Conservation (phyloP, 805 yeast genomes). For the Candida tammaniensis region DNA sequence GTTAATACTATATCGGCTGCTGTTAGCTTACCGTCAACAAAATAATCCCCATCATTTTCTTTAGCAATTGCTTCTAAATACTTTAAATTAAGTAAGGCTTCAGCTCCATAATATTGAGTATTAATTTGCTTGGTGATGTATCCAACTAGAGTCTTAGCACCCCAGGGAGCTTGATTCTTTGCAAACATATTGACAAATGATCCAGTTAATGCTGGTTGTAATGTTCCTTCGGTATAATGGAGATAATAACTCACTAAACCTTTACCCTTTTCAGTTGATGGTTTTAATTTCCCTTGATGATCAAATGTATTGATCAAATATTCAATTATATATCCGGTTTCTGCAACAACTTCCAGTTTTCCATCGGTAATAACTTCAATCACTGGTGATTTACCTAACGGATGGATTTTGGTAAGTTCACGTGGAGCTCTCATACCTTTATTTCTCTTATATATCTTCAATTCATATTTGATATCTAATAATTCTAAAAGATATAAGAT, state of each 20-base stretch:
- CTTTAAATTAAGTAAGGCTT: conserved; percentile 20
- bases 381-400: conserved; percentile 36
- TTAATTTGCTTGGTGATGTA: conserved; percentile 22
- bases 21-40: conserved; percentile 50
- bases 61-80: conserved; percentile 29
- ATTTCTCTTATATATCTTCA: conserved; percentile 27
- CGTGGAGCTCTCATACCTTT: conserved; percentile 29
- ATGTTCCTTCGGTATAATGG: conserved; percentile 61
- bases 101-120: conserved; percentile 23
- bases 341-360: conserved; percentile 38
- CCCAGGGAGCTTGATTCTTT: conserved; percentile 25
- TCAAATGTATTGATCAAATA: conserved; percentile 54
- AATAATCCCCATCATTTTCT: conserved; percentile 27
- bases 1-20: conserved; percentile 56
- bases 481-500: conserved; percentile 38
- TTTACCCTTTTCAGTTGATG: conserved; percentile 36
- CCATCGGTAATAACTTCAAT: conserved; percentile 25
- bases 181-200: conserved; percentile 29
- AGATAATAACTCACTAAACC: conserved; percentile 49
- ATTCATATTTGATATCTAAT: conserved; percentile 29
- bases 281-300: conserved; percentile 31
- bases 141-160: conserved; percentile 19
- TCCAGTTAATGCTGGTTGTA: conserved; percentile 47
- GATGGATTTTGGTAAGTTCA: conserved; percentile 30
- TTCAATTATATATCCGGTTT: conserved; percentile 58